Evolutionary conservation across 129 eudicot species (phyloP), one percentile per base, ranked within the genome.

Genomic region (Dittrichia graveolens): DNA sequence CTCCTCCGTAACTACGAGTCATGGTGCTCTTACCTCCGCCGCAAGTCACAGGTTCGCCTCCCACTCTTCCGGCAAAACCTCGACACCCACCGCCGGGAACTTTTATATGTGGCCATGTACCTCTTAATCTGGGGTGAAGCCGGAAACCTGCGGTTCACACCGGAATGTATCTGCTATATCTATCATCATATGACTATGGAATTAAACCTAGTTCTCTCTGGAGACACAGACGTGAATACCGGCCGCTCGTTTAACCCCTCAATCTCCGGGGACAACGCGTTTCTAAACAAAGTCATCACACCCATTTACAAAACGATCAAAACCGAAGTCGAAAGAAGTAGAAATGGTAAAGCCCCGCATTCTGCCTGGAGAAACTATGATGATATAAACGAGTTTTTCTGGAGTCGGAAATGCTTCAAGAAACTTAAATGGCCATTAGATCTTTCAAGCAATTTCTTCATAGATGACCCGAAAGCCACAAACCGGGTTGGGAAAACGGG

Each of bases 301-400:
- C 98, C 98, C 0, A 75, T 93, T 67, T 93, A 93, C 57, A 44
- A 40, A 5, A 76, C 75, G 1, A 83, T 91, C 0, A 86, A 72
- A 71, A 76, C 67, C 7, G 98, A 93, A 64, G 96, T 87, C 0
- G 95, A 63, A 52, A 78, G 89, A 57, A 93, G 98, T 61, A 65
- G 90, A 31, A 85, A 85, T 14, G 98, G 98, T 67, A 85, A 84
- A 9, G 89, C 89, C 35, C 98, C 98, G 0, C 98, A 93, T 79
- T 83, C 95, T 0, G 98, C 98, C 48, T 93, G 98, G 98, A 68
- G 98, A 72, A 93, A 93, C 49, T 93, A 93, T 47, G 98, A 93
- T 69, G 98, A 93, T 64, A 73, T 93, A 11, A 93, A 93, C 41
- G 98, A 93, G 81, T 93, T 79, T 13, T 93, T 93, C 78, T 93